A percentile compares a stretch with the other conserved stretches of the same genome.
These are phyloP conservation scores for Chrysanthemum lavandulifolium DNA, from an alignment of 129 eudicot genomes.

Conservation along the genomic window DNA sequence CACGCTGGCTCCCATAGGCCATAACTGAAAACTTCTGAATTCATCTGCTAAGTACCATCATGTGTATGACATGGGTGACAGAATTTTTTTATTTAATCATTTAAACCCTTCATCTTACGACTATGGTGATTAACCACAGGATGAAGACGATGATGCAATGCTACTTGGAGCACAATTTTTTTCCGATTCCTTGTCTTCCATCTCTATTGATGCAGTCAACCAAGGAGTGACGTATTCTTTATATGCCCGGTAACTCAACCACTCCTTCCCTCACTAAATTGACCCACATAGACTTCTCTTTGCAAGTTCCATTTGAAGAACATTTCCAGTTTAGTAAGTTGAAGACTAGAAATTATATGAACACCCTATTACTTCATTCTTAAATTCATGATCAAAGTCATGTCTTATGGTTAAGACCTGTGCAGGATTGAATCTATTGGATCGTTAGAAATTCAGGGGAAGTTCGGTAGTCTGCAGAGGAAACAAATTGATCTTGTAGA, in stretches of 20 bases:
- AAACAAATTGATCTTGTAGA: constrained; percentile 78
- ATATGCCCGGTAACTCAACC: constrained; percentile 66
- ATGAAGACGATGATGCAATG: constrained; percentile 97
- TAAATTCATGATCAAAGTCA: no score
- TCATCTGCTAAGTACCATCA: background rate
- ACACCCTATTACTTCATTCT: no score
- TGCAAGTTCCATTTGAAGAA: background rate
- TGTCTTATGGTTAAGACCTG: background rate
- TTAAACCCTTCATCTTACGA: background rate
- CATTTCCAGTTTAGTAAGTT: background rate
- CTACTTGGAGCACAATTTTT: constrained; percentile 87
- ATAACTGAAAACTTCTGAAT: background rate
- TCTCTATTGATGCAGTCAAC: constrained; percentile 63
- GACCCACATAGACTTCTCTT: constrained; percentile 5
- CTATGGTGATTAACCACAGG: constrained; percentile 47
- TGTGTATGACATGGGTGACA: no score
- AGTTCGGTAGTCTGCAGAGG: constrained; percentile 61
- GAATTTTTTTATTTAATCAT: background rate
- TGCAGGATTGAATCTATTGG: constrained; percentile 84
- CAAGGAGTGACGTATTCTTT: constrained; percentile 77
- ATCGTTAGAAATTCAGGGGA: constrained; percentile 63
- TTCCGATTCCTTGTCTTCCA: constrained; percentile 77
- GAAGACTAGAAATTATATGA: constrained; percentile 15
- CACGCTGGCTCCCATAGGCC: background rate
- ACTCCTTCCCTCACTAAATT: constrained; percentile 6